Conservation (phyloP, 306 rosid species). For the Corylus avellana region DNA sequence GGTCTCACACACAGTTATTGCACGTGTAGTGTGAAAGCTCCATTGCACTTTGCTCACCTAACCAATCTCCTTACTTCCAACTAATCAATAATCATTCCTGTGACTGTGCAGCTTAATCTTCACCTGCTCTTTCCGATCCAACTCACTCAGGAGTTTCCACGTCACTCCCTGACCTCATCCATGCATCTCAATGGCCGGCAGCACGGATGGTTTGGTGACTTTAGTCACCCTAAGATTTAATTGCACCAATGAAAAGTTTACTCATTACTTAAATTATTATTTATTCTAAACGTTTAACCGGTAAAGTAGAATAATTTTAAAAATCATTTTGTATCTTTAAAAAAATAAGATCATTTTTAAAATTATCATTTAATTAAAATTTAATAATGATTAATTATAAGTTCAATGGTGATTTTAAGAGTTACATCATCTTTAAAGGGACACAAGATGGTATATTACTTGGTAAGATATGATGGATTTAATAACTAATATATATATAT, state of each 20-base stretch:
- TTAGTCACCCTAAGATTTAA: not conserved
- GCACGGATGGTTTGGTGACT: not conserved
- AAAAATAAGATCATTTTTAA: too few species aligned
- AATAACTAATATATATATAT: too few species aligned
- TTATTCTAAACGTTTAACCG: too few species aligned
- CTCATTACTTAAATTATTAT: too few species aligned
- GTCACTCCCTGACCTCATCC: not conserved
- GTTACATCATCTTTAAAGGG: too few species aligned
- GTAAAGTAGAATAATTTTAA: too few species aligned
- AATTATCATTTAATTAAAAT: too few species aligned
- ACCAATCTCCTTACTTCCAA: not conserved
- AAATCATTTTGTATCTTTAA: too few species aligned
- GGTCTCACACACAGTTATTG: not conserved
- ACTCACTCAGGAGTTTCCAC: not conserved
- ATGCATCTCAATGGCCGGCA: not conserved
- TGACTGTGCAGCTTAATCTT: not conserved
- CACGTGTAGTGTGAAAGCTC: not conserved
- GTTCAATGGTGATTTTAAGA: too few species aligned
- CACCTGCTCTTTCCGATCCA: not conserved
- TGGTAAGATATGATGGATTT: too few species aligned
- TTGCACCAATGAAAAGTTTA: not conserved
- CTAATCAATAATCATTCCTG: not conserved
- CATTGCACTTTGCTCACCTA: not conserved
- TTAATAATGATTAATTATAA: too few species aligned
- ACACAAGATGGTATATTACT: too few species aligned